These are phyloP conservation scores for Entamoeba moshkovskii DNA, from an alignment of 208 protist species.

Conservation along the genomic window DNA sequence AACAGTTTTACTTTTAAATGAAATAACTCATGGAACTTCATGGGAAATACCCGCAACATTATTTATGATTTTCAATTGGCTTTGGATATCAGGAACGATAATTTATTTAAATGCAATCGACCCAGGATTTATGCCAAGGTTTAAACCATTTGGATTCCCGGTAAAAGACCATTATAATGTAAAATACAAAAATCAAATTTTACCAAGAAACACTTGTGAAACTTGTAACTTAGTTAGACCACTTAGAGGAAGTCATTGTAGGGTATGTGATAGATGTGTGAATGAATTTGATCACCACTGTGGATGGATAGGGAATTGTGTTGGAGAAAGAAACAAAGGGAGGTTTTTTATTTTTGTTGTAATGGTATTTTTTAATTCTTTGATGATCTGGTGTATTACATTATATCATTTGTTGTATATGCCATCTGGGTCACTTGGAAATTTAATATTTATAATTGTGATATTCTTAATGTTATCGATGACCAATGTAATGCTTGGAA, in stretches of 20 bases:
- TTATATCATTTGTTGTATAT: neutral
- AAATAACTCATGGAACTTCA: neutral
- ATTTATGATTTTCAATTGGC: neutral
- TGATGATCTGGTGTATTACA: neutral
- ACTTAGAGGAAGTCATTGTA: conserved; percentile 32
- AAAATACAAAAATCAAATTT: neutral
- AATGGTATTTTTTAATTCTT: neutral
- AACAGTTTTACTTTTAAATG: neutral
- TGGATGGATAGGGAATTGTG: conserved; percentile 33
- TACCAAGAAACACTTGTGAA: neutral
- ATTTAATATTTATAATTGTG: neutral
- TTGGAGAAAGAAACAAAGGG: conserved; percentile 33
- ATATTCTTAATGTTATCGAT: neutral
- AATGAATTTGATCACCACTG: conserved; percentile 40
- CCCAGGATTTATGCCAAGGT: neutral
- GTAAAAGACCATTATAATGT: neutral
- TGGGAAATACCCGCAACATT: neutral
- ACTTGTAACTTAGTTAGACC: conserved; percentile 33
- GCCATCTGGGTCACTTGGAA: neutral
- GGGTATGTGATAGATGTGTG: conserved; percentile 35
- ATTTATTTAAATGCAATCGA: neutral
- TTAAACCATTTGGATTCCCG: neutral
- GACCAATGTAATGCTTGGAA: neutral
- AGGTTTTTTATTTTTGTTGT: conserved; percentile 27
- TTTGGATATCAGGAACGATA: neutral